A percentile compares a stretch with the other conserved stretches of the same genome.
Conservation (phyloP, 768 basidiomycete species). For the Podaxis rugospora region DNA sequence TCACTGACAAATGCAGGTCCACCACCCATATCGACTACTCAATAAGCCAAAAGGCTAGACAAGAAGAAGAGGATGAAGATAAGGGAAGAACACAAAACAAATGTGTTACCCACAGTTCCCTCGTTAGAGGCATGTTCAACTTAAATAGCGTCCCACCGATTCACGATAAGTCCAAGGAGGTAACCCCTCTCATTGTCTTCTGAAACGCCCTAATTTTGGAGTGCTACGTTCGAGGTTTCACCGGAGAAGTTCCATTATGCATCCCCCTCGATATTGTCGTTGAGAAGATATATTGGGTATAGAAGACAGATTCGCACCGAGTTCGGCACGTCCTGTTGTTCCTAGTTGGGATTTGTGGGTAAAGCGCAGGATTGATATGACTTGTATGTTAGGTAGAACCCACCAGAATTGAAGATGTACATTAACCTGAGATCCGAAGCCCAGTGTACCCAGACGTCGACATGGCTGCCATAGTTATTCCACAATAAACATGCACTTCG, state of each 20-base stretch:
- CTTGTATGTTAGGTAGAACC: background rate
- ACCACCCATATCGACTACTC: conserved; percentile 34
- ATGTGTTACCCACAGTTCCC: background rate
- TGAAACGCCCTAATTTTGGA: background rate
- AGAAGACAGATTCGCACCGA: background rate
- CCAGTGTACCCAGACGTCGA: background rate
- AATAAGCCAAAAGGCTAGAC: background rate
- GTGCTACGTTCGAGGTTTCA: background rate
- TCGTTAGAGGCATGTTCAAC: background rate
- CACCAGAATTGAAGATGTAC: background rate
- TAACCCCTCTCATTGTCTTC: background rate
- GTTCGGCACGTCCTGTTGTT: background rate
- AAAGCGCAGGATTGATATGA: background rate
- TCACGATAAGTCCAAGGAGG: background rate
- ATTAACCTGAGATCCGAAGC: background rate
- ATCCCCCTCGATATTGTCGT: background rate
- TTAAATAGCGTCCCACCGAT: background rate
- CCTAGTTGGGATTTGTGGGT: background rate
- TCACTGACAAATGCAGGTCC: conserved; percentile 32
- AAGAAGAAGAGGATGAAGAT: background rate
- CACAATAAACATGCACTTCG: background rate
- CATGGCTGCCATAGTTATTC: background rate
- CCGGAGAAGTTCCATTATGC: background rate
- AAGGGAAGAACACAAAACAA: background rate
- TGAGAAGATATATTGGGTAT: background rate